These are phyloP conservation scores for Blumeria hordei DNA, from an alignment of 2,329 filamentous ascomycete genomes.

Conservation along the genomic window DNA sequence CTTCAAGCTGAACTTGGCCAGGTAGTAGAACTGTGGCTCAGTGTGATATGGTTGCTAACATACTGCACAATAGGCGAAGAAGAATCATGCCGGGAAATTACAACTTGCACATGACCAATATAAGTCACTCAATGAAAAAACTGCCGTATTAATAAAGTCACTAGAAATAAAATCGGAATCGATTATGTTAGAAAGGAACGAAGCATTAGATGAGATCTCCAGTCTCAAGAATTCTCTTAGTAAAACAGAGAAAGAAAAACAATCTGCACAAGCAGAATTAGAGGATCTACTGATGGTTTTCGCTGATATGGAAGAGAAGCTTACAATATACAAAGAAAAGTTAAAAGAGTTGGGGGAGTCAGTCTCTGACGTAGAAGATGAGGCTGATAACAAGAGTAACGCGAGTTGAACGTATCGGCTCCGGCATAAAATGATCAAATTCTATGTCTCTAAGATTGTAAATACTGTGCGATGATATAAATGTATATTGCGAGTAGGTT, in stretches of 20 bases:
- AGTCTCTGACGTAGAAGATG: conserved; percentile 56
- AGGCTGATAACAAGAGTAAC: conserved; percentile 19
- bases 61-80: conserved; percentile 23
- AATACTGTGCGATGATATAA: no score
- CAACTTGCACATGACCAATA: conserved; percentile 26
- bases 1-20: conserved; percentile 29
- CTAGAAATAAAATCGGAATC: conserved; percentile 23
- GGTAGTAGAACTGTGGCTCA: background rate
- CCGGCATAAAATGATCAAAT: no score
- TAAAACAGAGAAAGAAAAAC: conserved; percentile 35
- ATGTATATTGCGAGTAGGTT: no score
- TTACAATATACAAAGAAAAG: conserved; percentile 38
- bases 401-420: no score
- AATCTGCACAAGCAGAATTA: conserved; percentile 43
- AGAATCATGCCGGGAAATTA: conserved; percentile 33
- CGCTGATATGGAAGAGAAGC: conserved; percentile 56
- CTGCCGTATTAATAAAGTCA: conserved; percentile 8
- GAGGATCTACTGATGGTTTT: conserved; percentile 67
- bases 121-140: conserved; percentile 17
- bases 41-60: no score
- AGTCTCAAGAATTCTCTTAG: conserved; percentile 10
- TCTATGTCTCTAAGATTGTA: no score
- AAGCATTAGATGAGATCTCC: conserved; percentile 16
- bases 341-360: conserved; percentile 36
- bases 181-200: conserved; percentile 8